phyloP scores from a whole-genome alignment of 2,329 filamentous ascomycete species.

The Aulographum hederae region DNA sequence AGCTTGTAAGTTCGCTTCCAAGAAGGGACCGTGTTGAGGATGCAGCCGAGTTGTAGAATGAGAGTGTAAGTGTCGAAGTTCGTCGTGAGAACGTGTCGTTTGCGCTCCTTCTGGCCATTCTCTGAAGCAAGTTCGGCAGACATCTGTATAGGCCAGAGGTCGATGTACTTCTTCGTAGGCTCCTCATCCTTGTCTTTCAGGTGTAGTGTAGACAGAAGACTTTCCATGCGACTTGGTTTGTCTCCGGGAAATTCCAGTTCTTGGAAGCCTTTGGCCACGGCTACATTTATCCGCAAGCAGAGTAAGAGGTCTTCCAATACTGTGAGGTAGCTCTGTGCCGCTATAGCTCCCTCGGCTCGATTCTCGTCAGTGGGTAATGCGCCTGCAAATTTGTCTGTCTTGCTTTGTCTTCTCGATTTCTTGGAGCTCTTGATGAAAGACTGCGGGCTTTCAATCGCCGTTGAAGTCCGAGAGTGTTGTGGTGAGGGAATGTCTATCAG shows the following conservation, averaged over 20 bases:
- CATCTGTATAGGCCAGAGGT: conserved; percentile 89
- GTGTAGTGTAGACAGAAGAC: conserved; percentile 10
- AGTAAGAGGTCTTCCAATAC: conserved; percentile 68
- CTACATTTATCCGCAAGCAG: conserved; percentile 65
- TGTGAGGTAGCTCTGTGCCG: conserved; percentile 57
- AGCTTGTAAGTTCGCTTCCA: conserved; percentile 60
- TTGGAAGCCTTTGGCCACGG: conserved; percentile 67
- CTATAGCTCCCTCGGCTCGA: conserved; percentile 48
- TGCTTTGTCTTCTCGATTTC: conserved; percentile 30
- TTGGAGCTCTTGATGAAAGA: conserved; percentile 14
- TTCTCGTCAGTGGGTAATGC: conserved; percentile 52
- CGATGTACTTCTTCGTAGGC: conserved; percentile 52
- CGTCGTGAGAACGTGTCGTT: conserved; percentile 53
- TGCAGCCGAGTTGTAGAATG: conserved; percentile 75
- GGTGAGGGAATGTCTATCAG: conserved; percentile 31
- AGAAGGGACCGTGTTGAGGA: conserved; percentile 60
- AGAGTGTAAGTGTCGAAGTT: conserved; percentile 85
- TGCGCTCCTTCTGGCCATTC: conserved; percentile 27
- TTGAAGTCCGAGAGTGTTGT: neutral
- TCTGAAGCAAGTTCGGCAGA: conserved; percentile 61
- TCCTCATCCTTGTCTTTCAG: conserved; percentile 19
- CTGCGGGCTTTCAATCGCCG: conserved; percentile 7
- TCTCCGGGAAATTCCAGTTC: conserved; percentile 47
- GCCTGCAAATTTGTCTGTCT: conserved; percentile 36
- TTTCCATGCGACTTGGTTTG: conserved; percentile 13